These are phyloP conservation scores for Colletotrichum godetiae DNA, from an alignment of 2,329 filamentous ascomycete genomes.

Conservation along the genomic window DNA sequence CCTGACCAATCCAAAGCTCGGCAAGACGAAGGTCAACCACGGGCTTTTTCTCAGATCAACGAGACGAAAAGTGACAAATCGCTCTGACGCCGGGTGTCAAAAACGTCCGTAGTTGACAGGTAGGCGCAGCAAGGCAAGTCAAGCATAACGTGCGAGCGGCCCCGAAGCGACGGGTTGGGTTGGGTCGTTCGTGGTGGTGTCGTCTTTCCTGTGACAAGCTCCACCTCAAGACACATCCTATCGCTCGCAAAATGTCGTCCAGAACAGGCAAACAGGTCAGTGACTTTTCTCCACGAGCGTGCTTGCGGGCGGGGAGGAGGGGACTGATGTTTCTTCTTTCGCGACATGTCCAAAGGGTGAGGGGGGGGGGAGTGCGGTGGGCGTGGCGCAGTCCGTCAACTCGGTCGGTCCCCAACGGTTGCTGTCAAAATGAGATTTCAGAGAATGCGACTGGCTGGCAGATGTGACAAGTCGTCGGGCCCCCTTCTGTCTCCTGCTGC, in stretches of 20 bases:
- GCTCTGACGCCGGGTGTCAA: slow-evolving; percentile 21
- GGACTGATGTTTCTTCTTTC: slow-evolving; percentile 31
- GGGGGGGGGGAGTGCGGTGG: slow-evolving; percentile 15
- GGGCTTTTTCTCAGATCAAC: neutral
- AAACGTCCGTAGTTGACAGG: slow-evolving; percentile 29
- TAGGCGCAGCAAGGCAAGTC: neutral
- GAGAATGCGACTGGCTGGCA: slow-evolving; percentile 34
- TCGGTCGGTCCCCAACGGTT: slow-evolving; percentile 21
- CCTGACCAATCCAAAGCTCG: slow-evolving; percentile 23
- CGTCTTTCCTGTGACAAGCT: slow-evolving; percentile 28
- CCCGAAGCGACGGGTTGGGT: neutral
- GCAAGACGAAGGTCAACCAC: slow-evolving; percentile 10
- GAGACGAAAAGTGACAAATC: slow-evolving; percentile 24
- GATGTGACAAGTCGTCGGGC: slow-evolving; percentile 30
- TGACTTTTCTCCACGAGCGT: neutral
- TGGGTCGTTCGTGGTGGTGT: neutral
- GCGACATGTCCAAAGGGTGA: slow-evolving; percentile 16
- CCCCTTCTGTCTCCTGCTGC: neutral
- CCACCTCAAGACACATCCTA: slow-evolving; percentile 22
- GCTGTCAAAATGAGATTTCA: slow-evolving; percentile 21
- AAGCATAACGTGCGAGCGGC: neutral
- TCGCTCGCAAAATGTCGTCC: slow-evolving; percentile 29
- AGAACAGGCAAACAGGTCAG: slow-evolving; percentile 28
- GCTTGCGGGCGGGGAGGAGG: slow-evolving; percentile 8
- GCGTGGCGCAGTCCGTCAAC: slow-evolving; percentile 27